Base-by-base conservation (phyloP, 176 grass and related monocot species). In the Musa troglodytarum region DNA sequence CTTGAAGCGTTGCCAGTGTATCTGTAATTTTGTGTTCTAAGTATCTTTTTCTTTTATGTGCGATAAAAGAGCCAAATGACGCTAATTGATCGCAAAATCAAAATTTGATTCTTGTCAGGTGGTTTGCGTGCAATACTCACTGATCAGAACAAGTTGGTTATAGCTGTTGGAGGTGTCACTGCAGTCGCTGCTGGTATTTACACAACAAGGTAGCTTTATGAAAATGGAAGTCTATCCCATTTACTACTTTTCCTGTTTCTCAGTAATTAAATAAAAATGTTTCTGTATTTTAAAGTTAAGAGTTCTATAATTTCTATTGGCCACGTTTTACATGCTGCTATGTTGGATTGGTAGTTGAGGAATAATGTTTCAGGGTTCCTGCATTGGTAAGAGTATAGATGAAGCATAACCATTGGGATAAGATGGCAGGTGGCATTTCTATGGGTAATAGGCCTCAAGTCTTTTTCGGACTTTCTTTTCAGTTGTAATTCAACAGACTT, bases 81-180 rank as follows among this genome's bases (percentile, higher is more conserved):
- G 9, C 16, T 69, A 69, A 20, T 70, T 70, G 51, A 51, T 1
- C 17, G 22, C 17, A 21, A 50, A 11, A 70, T 70, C 51, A 34
- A 34, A 34, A 68, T 43, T 50, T 53, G 54, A 28, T 64, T 50
- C 14, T 77, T 61, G 84, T 82, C 76, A 99, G 95, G 85, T 84
- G 95, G 95, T 81, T 62, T 99, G 52, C 85, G 80, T 21, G 86
- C 88, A 49, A 94, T 99, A 87, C 88, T 99, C 70, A 99, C 95
- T 78, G 90, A 99, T 81, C 95, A 99, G 77, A 86, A 94, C 77
- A 99, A 94, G 84, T 84, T 99, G 87, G 84, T 81, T 34, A 86
- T 94, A 82, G 88, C 88, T 71, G 95, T 99, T 74, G 90, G 82
- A 34, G 95, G 95, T 72, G 49, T 78, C 75, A 99, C 90, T 54